These are phyloP conservation scores for Baeospora myosura DNA, from an alignment of 1,284 basidiomycete genomes.

Conservation along the genomic window DNA sequence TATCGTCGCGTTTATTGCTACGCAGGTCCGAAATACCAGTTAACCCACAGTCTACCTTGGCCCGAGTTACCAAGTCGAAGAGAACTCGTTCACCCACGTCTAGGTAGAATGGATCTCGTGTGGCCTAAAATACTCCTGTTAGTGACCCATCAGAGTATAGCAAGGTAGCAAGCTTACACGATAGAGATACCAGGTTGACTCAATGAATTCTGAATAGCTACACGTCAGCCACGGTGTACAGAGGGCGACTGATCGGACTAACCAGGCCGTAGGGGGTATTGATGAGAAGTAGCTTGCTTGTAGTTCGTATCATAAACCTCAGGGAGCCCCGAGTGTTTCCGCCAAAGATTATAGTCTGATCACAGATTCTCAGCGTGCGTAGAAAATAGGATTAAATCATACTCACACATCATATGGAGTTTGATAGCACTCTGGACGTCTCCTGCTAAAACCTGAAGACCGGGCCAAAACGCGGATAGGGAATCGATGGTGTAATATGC, in stretches of 20 bases:
- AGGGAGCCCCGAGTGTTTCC: conserved; percentile 75
- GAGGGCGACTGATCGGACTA: conserved; percentile 9
- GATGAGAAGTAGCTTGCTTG: conserved; percentile 66
- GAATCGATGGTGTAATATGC: conserved; percentile 74
- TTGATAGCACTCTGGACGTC: conserved; percentile 87
- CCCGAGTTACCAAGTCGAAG: conserved; percentile 63
- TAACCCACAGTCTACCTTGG: conserved; percentile 81
- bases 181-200: conserved; percentile 92
- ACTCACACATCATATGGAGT: conserved; percentile 73
- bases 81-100: conserved; percentile 83
- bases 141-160: conserved; percentile 10
- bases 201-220: conserved; percentile 65
- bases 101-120: conserved; percentile 84
- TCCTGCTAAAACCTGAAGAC: conserved; percentile 82
- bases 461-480: conserved; percentile 83
- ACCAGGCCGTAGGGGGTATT: conserved; percentile 82
- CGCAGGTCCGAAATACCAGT: conserved; percentile 75
- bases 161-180: conserved; percentile 44
- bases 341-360: conserved; percentile 87
- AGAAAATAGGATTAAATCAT: conserved; percentile 2
- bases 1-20: conserved; percentile 75
- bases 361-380: neutral
- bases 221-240: conserved; percentile 5
- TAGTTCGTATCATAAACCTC: conserved; percentile 83
- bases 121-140: conserved; percentile 53